Base-by-base conservation (phyloP, 345 rosid species). In the Rhodamnia argentea region DNA sequence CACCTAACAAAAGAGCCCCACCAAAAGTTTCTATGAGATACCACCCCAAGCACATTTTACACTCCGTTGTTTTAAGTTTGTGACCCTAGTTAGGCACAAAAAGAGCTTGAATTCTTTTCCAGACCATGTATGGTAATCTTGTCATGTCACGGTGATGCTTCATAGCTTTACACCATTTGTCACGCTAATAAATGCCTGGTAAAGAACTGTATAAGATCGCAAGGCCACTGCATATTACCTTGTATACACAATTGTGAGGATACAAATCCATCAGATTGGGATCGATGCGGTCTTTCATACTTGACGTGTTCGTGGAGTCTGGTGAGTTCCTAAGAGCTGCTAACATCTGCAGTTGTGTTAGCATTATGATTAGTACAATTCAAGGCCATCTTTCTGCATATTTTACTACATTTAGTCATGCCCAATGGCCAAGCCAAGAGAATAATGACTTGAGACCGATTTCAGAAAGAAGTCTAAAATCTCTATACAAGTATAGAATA, bases 311-410 rank as follows among this genome's bases (percentile, higher is more conserved):
- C 90, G 87, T 83, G 16, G 97, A 93, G 88, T 97, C 96, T 0
- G 96, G 96, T 32, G 94, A 89, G 87, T 90, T 93, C 89, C 89
- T 91, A 50, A 97, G 96, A 32, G 91, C 97, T 82, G 93, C 88
- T 90, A 97, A 87, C 95, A 97, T 95, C 98, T 97, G 91, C 89
- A 94, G n/a, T 29, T 14, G 42, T 62, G 75, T 62, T 15, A 29
- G 75, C 42, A 62, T 29, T 29, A 62, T 62, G 23, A 62, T 62
- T 27, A 62, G 42, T 27, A 27, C 75, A 62, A 27, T 62, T 62
- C 75, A 29, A 29, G 75, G 75, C n/a, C n/a, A n/a, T n/a, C n/a
- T n/a, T n/a, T n/a, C n/a, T n/a, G n/a, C n/a, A n/a, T n/a, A n/a
- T n/a, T n/a, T n/a, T n/a, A n/a, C n/a, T n/a, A n/a, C n/a, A n/a